These are phyloP conservation scores for Pythium chondricola DNA, from an alignment of 352 stramenopile genomes.

Conservation along the genomic window DNA sequence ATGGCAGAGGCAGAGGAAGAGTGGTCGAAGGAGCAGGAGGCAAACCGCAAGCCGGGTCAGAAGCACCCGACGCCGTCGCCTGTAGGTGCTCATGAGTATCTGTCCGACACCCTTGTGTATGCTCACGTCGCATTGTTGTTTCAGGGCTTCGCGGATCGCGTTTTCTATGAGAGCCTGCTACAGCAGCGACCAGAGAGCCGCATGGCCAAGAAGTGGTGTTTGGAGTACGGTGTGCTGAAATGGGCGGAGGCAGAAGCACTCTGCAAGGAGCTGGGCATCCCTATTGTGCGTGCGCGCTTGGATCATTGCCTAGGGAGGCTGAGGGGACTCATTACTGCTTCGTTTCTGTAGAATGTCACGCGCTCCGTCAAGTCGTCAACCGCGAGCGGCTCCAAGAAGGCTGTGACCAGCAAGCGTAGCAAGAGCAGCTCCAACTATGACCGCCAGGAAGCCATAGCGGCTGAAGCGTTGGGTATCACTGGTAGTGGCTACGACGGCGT, in stretches of 20 bases:
- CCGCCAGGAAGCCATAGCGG: conserved; percentile 39
- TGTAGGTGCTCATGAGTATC: conserved; percentile 17
- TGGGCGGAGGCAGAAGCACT: conserved; percentile 75
- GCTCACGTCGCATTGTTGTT: too few relatives aligned
- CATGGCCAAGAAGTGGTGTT: conserved; percentile 88
- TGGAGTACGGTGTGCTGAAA: conserved; percentile 88
- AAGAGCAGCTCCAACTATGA: conserved; percentile 20
- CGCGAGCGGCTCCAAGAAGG: conserved; percentile 34
- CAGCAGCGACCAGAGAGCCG: conserved; percentile 76
- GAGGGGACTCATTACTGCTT: neutral
- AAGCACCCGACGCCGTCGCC: conserved; percentile 84
- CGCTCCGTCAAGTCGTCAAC: conserved; percentile 37
- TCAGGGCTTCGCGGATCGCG: conserved; percentile 80
- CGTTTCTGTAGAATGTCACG: conserved; percentile 42
- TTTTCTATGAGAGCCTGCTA: conserved; percentile 89
- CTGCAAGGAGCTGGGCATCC: conserved; percentile 66
- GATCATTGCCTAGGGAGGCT: neutral
- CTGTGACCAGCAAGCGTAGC: conserved; percentile 2
- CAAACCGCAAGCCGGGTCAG: conserved; percentile 83
- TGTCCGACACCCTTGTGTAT: neutral
- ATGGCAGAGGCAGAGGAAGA: conserved; percentile 85
- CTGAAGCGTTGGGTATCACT: conserved; percentile 53
- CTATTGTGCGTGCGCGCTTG: conserved; percentile 31
- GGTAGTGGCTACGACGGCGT: conserved; percentile 51
- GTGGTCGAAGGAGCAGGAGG: conserved; percentile 87